Evolutionary conservation across 2,329 filamentous ascomycete species (phyloP), one percentile per base, ranked within the genome.

Genomic region (Emericellopsis cladophorae): DNA sequence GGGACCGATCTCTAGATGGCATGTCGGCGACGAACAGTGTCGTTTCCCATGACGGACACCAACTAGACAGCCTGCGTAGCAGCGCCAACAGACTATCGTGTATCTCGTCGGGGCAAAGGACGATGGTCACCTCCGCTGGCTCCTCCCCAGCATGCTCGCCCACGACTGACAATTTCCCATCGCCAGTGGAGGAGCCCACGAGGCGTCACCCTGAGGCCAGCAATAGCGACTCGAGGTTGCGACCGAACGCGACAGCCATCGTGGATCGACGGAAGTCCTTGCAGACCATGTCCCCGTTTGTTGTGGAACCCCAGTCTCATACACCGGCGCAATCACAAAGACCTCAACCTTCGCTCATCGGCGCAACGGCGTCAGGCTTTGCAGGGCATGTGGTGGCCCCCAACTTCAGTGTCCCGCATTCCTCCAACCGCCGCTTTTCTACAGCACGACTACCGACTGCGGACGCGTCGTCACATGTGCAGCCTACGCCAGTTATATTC

Each of bases 51-150:
- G 76, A 81, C 43, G 75, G 72, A 14, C 65, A 66, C 24, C 72
- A 74, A 40, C 59, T 80, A 6, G 75, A 81, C 12, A 72, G 54
- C 40, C 57, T 80, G 21, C 64, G 74, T 23, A 72, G 79, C 36
- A 74, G 67, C 51, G 62, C 64, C 2, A 68, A 76, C 45, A 68
- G 77, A 6, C 62, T 76, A 5, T 81, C 77, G 0, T 72, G 67
- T 46, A 64, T 77, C 32, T 81, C 77, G 2, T 77, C 74, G 5
- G 72, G 72, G 7, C 74, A 79, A 51, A 65, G 72, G 43, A 81
- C 77, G 4, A 59, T 75, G 22, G 51, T 78, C 7, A 79, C 76
- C 2, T 79, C 76, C 0, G 66, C 69, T 15, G 67, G 64, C 24
- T 78, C 75, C 1, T 79, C 76, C 0, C 72, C 74, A 3, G 64